Base-by-base conservation (phyloP, 1,139 yeast genomes). In the Saccharomyces hybrid region DNA sequence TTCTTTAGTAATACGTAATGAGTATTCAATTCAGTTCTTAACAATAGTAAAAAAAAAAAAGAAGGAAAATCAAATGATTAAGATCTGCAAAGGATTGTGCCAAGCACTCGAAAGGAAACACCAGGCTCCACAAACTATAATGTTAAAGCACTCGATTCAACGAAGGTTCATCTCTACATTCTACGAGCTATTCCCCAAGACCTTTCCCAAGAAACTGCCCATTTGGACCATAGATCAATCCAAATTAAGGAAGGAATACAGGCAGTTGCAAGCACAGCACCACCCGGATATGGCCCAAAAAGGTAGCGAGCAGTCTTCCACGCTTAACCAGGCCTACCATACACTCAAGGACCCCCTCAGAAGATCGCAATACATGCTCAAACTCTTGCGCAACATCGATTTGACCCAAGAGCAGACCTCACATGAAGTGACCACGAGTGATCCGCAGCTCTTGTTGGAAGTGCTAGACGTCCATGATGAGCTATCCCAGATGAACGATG, bases 391-490 rank as follows among this genome's bases (percentile, higher is more conserved):
- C 3, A 78, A 77, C 0, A 69, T 79, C 14, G 81, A 79, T 59
- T 61, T 80, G 21, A 68, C 66, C 14, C 63, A 72, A 14, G 83
- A 80, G 57, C 69, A 64, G 2, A 59, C 57, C 26, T 61, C 65
- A 32, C 62, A 65, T 50, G 61, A 62, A 38, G 59, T 66, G 5
- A 63, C 67, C 46, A 55, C 61, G 48, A 71, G 74, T 54, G 82
- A 88, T 66, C 86, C 86, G 57, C 78, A 75, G 21, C 73, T 86
- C 66, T 71, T 88, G 46, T 80, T 86, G 83, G 79, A 82, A 50
- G 88, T 91, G 32, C 74, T 91, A 70, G 95, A 89, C 62, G 84
- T 88, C 1, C 91, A 89, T 64, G 96, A 88, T 66, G 77, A 80
- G 42, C 74, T 88, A 55, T 89, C 86, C 60, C 81, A 82, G 65